Conservation (phyloP, 2,329 filamentous ascomycete species). For the Fusarium lyarnte region DNA sequence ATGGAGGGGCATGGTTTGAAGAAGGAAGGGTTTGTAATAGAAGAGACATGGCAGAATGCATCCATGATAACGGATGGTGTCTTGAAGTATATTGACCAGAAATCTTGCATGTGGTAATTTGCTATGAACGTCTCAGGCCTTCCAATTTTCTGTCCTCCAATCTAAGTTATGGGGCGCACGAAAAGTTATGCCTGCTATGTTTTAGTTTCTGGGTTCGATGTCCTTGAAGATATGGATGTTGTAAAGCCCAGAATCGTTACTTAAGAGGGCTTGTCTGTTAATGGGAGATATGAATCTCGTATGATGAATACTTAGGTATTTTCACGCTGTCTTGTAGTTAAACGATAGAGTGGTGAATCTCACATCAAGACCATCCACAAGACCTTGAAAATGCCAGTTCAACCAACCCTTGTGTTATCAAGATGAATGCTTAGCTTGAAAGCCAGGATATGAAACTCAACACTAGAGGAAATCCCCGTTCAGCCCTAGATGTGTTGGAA, state of each 20-base stretch:
- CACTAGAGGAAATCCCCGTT: neutral
- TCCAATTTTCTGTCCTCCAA: neutral
- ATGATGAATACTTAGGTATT: neutral
- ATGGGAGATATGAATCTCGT: neutral
- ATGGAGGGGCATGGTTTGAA: constrained; percentile 18
- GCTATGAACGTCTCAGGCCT: neutral
- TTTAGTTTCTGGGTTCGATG: neutral
- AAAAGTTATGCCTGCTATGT: neutral
- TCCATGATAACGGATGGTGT: neutral
- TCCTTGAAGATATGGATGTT: neutral
- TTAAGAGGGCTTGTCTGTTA: neutral
- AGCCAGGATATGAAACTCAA: neutral
- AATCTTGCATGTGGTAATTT: neutral
- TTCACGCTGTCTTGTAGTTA: neutral
- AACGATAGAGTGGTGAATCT: neutral
- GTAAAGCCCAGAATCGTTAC: neutral
- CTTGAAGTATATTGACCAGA: neutral
- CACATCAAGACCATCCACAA: neutral
- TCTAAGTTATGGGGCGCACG: neutral
- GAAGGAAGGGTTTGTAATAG: neutral
- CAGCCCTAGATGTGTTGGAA: neutral
- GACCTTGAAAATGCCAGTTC: neutral
- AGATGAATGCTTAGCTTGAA: neutral
- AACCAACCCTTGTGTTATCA: neutral
- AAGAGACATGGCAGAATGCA: neutral